Evolutionary conservation across 2,329 filamentous ascomycete species (phyloP).

Genomic region (Trichoderma sp.): DNA sequence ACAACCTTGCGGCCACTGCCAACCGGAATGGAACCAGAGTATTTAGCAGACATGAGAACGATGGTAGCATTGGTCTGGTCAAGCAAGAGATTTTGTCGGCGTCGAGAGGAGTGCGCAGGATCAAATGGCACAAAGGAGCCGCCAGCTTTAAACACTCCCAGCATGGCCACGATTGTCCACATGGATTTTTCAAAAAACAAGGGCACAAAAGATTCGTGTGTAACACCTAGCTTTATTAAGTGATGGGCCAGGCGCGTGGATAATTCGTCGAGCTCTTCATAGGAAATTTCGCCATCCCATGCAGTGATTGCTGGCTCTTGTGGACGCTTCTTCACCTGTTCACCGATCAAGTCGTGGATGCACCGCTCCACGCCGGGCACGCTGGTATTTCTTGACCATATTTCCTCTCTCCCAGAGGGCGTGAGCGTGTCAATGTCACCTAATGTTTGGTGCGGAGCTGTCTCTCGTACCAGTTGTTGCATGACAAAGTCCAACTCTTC

Average conservation of each 20-base stretch:
- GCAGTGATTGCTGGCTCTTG: neutral
- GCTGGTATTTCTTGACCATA: neutral
- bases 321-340: neutral
- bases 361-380: neutral
- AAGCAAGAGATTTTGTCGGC: neutral
- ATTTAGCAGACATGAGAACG: slow-evolving; percentile 30
- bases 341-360: neutral
- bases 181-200: slow-evolving; percentile 32
- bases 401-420: neutral
- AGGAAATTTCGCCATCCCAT: neutral
- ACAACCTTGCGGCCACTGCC: too few species aligned
- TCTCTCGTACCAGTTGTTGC: neutral
- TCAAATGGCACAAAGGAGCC: slow-evolving; percentile 29
- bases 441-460: neutral
- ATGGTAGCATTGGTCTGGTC: neutral
- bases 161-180: slow-evolving; percentile 27
- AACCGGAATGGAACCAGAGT: slow-evolving; percentile 22
- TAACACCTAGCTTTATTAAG: slow-evolving; percentile 26
- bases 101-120: neutral
- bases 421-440: neutral
- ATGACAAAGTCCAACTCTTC: neutral
- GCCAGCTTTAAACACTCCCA: slow-evolving; percentile 33
- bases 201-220: slow-evolving; percentile 33
- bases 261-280: neutral
- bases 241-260: slow-evolving; percentile 41